A percentile compares a stretch with the other conserved stretches of the same genome.
These are phyloP conservation scores for Botrytis medusae DNA, from an alignment of 2,329 filamentous ascomycete species.

Conservation along the genomic window DNA sequence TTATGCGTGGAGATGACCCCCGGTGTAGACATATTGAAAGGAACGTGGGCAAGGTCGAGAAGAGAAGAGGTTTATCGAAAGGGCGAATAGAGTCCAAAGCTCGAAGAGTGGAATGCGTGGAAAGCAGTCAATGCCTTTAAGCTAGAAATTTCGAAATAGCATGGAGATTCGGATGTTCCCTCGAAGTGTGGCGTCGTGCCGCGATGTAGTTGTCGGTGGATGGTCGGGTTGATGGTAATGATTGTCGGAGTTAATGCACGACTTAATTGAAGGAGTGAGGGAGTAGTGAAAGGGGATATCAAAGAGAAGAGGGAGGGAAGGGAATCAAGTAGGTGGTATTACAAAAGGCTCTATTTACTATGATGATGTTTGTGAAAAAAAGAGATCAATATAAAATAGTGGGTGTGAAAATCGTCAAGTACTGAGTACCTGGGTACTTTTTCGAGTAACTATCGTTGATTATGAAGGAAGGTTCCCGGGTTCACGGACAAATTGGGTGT, in stretches of 20 bases:
- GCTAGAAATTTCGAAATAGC: not conserved
- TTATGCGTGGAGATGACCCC: not conserved
- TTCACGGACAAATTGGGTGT: not conserved
- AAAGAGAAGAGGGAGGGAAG: not conserved
- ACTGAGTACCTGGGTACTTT: not conserved
- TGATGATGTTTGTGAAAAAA: not conserved
- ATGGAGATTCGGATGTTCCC: conserved; percentile 7
- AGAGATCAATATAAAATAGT: not conserved
- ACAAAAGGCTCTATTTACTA: conserved; percentile 1
- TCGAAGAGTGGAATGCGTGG: not conserved
- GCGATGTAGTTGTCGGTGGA: not conserved
- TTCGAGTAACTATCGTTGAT: not conserved
- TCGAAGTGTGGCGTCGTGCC: conserved; percentile 10
- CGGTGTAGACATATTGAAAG: not conserved
- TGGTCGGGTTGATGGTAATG: not conserved
- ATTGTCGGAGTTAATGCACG: conserved; percentile 15
- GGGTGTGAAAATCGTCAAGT: not conserved
- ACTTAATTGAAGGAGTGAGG: not conserved
- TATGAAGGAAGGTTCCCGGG: not conserved
- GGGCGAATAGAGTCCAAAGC: not conserved
- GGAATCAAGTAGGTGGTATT: not conserved
- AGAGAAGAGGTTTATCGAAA: not conserved
- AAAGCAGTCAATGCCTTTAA: conserved; percentile 10
- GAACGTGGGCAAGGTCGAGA: not conserved
- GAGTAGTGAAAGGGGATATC: not conserved